Evolutionary conservation across 371 early-diverging fungal genomes (phyloP), one percentile per base, ranked within the genome.

Genomic region (Saksenaea oblongispora): DNA sequence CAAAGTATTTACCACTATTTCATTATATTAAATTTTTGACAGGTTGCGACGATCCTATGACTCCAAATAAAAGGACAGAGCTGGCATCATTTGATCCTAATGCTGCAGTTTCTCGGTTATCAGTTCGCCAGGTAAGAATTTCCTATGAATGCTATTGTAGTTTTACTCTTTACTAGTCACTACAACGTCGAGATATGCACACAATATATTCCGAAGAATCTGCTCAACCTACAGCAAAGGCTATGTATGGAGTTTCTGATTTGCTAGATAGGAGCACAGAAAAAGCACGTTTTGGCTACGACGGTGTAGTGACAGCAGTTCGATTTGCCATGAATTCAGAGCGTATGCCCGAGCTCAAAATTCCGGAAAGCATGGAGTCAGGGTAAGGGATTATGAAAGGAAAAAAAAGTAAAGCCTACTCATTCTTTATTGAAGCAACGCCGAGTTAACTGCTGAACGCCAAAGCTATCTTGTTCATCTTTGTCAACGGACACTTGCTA

Each of bases 31-130:
- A 62, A 7, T 41, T 65, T 67, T 74, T 90, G 83, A 26, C 70
- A 91, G 61, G 74, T 84, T 44, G 92, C 90, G 64, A 72, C 90
- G 17, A 87, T 85, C 5, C 76, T 87, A 42, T 86, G 87, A 37
- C 28, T 64, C 15, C 59, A 66, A 28, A 61, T 42, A 27, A 51
- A 15, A n/a, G 36, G 26, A n/a, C 37, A 24, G 55, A 22, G 18
- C 28, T 18, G 27, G 61, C 22, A 42, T 56, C 41, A 47, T 58
- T 53, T 26, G 17, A 26, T 47, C 51, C 51, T 8, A 47, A 47
- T 22, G 51, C 51, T 5, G 10, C 24, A 22, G 22, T 47, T 11
- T 47, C 51, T 17, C 51, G 11, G 10, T 22, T 22, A 10, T 47
- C 22, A 9, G 24, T 22, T 47, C n/a, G 51, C 10, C 51, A 47